Percentiles rank a stretch among this genome's conserved stretches.
phyloP scores from a whole-genome alignment of 163 green algal genomes.

The Chlamydomonas reinhardtii region DNA sequence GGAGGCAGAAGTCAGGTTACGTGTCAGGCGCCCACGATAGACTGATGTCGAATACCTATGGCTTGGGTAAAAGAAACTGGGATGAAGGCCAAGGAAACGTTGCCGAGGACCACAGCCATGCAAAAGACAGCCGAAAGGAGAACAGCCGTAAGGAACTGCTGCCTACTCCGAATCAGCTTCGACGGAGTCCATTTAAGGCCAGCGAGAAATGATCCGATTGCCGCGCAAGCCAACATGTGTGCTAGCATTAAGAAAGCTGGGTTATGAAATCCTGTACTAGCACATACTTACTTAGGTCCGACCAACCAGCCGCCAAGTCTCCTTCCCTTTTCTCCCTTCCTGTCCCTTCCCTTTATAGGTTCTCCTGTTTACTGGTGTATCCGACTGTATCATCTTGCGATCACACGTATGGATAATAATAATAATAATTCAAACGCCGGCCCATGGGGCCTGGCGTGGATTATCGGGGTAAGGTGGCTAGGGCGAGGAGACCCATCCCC shows the following conservation, averaged over 20 bases:
- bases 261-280: slow-evolving; percentile 85
- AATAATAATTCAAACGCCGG: too few species aligned
- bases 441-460: too few species aligned
- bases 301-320: too few species aligned
- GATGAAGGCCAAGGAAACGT: slow-evolving; percentile 91
- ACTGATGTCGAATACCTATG: too few species aligned
- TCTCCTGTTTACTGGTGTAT: too few species aligned
- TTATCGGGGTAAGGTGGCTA: too few species aligned
- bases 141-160: slow-evolving; percentile 87
- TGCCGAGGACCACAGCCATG: slow-evolving; percentile 91
- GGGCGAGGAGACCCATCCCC: too few species aligned
- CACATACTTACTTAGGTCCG: slow-evolving; percentile 98
- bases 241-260: slow-evolving; percentile 91
- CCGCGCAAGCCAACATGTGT: slow-evolving; percentile 90
- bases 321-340: too few species aligned
- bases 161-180: slow-evolving; percentile 78
- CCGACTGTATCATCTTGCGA: too few species aligned
- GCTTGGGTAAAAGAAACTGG: slow-evolving; percentile 96
- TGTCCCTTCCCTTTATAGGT: too few species aligned
- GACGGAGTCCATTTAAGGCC: slow-evolving; percentile 60
- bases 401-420: too few species aligned
- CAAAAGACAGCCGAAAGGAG: slow-evolving; percentile 90
- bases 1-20: too few species aligned
- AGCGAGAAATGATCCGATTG: slow-evolving; percentile 62
- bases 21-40: background rate